Base-by-base conservation (phyloP, 345 rosid genomes). In the Tarenaya hassleriana region DNA sequence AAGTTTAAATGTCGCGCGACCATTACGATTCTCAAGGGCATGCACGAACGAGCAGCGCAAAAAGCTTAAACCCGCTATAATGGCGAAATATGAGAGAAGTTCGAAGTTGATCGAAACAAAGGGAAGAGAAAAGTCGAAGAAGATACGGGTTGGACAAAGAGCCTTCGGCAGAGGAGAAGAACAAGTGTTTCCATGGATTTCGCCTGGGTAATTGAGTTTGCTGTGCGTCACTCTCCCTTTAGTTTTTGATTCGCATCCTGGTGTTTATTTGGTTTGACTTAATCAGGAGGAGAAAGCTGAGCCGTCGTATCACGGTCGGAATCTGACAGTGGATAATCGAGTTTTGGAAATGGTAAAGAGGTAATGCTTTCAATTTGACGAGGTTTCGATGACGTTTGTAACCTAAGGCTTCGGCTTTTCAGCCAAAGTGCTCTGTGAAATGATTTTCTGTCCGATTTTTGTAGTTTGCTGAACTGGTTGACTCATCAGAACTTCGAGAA, bases 391-490 rank as follows among this genome's bases (percentile, higher is more conserved):
- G 11, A n/a, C 3, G n/a, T 13, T 6, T 7, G 42, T 39, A 24
- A 5, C 5, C 3, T 13, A 15, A 39, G 11, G 15, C 16, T 7
- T 12, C 16, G 16, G 42, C 14, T 39, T 12, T 0, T 39, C 3
- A 35, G 16, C 16, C 5, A 1, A 39, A 39, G 6, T 39, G 9
- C 1, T 11, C n/a, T 4, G 9, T 35, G 40, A 1, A 3, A 11
- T 24, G 29, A 24, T 56, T 6, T 16, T 34, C 8, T 0, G 3
- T 7, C 32, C 5, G 10, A 21, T 27, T 32, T 1, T 1, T 24
- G 3, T 58, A 58, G 63, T 50, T 42, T 57, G 13, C 50, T 64
- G 7, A 64, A 57, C 42, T 57, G 63, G 58, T 31, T 64, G 35
- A 64, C 41, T 1, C 42, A 50, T 17, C 41, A 47, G 4, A 64